Percentiles rank a stretch among this genome's conserved stretches.
Conservation (phyloP, 1,284 basidiomycete genomes). For the Pulveroboletus sp. region DNA sequence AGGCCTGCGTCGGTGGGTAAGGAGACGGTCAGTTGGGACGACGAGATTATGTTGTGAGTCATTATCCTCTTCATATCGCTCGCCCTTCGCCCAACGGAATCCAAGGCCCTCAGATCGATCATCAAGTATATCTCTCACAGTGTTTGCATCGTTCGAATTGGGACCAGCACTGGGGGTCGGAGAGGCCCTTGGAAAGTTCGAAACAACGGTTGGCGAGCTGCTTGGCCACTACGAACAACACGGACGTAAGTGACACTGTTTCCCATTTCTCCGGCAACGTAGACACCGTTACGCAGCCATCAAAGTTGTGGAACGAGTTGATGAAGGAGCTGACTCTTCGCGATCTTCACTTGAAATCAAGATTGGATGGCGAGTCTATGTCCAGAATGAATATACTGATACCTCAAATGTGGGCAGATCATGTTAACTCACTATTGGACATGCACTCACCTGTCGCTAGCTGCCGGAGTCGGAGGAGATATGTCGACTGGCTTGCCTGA, state of each 20-base stretch:
- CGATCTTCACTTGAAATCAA: neutral
- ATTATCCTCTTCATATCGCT: neutral
- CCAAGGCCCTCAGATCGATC: neutral
- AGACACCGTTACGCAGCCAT: neutral
- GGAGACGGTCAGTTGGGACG: neutral
- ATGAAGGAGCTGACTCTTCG: neutral
- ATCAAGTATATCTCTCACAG: neutral
- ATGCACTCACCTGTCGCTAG: neutral
- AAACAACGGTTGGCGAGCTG: neutral
- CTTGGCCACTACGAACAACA: neutral
- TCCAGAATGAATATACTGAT: neutral
- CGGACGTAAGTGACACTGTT: neutral
- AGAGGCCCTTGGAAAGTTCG: neutral
- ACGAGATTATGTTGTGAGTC: neutral
- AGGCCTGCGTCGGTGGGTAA: neutral
- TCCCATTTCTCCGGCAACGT: neutral
- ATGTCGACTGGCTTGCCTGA: neutral
- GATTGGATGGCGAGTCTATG: neutral
- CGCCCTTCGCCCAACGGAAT: neutral
- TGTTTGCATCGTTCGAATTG: conserved; percentile 2
- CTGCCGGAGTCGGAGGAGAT: neutral
- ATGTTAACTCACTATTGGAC: too few relatives aligned
- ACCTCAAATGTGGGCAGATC: neutral
- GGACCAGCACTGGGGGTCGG: neutral
- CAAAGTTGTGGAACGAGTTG: neutral